phyloP scores from a whole-genome alignment of 2,329 filamentous ascomycete species.

The Paraphaeosphaeria sporulosa region DNA sequence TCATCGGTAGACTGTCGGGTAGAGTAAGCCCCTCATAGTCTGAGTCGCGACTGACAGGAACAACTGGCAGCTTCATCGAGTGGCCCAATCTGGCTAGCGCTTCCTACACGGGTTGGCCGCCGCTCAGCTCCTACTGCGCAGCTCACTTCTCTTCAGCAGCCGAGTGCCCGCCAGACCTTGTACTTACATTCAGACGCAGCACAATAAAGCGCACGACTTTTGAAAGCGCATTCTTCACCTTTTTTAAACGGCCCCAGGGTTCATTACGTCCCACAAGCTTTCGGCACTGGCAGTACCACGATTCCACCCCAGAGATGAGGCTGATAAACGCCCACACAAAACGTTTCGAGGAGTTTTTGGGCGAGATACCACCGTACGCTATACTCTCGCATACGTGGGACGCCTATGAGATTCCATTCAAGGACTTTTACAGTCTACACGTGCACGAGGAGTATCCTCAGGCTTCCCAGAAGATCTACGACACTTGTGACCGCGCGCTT shows the following conservation, averaged over 20 bases:
- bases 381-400: constrained; percentile 23
- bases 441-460: neutral
- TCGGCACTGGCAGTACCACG: neutral
- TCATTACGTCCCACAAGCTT: no score
- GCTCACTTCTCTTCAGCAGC: neutral
- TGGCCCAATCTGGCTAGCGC: neutral
- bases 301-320: neutral
- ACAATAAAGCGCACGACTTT: neutral
- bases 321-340: constrained; percentile 10
- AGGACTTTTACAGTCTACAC: neutral
- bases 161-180: neutral
- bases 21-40: neutral
- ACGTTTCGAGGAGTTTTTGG: constrained; percentile 10
- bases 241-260: neutral
- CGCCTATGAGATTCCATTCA: constrained; percentile 15
- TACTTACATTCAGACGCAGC: neutral
- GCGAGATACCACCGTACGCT: constrained; percentile 13
- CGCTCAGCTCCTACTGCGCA: neutral
- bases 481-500: neutral
- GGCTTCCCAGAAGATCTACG: constrained; percentile 8
- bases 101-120: neutral
- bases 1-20: neutral
- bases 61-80: neutral
- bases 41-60: neutral
- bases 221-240: neutral